phyloP scores from a whole-genome alignment of 306 rosid species.

The Pyrus pyrifolia region DNA sequence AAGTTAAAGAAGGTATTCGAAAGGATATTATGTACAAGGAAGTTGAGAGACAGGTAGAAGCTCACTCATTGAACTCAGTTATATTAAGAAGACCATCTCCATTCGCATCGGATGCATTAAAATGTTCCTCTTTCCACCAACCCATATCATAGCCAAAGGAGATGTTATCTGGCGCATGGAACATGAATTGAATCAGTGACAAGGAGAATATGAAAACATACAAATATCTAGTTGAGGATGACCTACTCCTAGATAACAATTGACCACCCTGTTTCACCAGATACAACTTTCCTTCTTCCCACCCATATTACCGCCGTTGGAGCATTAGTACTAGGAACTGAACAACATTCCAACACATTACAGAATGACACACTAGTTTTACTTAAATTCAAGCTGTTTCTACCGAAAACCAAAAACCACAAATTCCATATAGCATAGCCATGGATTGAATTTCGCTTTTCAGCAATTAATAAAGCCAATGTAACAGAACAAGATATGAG shows the following conservation, averaged over 20 bases:
- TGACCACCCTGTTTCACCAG: background rate
- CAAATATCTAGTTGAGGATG: background rate
- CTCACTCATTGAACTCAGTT: constrained; percentile 92
- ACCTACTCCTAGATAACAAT: background rate
- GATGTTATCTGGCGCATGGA: constrained; percentile 40
- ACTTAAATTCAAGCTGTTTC: background rate
- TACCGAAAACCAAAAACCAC: background rate
- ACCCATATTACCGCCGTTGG: background rate
- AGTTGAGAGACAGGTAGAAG: constrained; percentile 19
- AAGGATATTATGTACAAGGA: background rate
- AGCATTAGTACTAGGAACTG: background rate
- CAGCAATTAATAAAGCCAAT: background rate
- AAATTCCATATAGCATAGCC: background rate
- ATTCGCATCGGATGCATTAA: constrained; percentile 84
- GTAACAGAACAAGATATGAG: background rate
- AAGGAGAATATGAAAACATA: background rate
- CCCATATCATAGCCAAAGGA: constrained; percentile 92
- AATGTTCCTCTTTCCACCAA: constrained; percentile 95
- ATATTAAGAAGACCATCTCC: constrained; percentile 76
- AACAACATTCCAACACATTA: background rate
- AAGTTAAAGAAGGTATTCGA: background rate
- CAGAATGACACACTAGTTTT: background rate
- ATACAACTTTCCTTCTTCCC: background rate
- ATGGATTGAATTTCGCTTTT: background rate
- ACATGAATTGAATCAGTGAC: constrained; percentile 13